Base-by-base conservation (phyloP, 345 rosid genomes). In the Alliaria petiolata region DNA sequence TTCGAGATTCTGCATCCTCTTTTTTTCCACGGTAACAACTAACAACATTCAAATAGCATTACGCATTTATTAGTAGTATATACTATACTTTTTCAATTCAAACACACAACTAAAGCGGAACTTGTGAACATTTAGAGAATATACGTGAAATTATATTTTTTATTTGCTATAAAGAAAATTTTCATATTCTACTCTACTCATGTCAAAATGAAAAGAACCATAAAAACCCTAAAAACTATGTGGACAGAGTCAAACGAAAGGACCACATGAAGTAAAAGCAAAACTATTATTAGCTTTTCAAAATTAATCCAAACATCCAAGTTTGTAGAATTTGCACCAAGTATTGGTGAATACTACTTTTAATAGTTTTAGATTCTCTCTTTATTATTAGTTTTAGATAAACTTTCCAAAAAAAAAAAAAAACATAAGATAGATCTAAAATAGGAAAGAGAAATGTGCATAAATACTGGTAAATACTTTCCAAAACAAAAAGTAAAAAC, bases 211-310 rank as follows among this genome's bases (percentile, higher is more conserved):
- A 13, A 52, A 52, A 28, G 8, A 47, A 46, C 6, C 2, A 1
- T 8, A 35, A 19, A 19, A 51, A 10, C 39, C 50, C 60, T 66
- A 15, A 50, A 22, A 36, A 51, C 50, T 25, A 26, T 66, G 47
- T 33, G 3, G 49, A 26, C 35, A 58, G 46, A 58, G 66, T 46
- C 74, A 58, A 69, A 35, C 73, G 28, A 56, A 57, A 56, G 20
- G 64, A 68, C 35, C 30, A 69, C 30, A 59, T 2, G 30, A 68
- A 33, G 31, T 6, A 26, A 38, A 58, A 11, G 1, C 39, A 44
- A 33, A 16, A 2, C 47, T 39, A 20, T 2, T 4, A 22, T 22
- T 10, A 7, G 9, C 12, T 38, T 38, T 50, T 59, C 22, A 59
- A 70, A 36, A 35, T 10, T 15, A 57, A 22, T 2, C 46, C 4